Conservation (phyloP, 305 asterid species). For the Withania somnifera region DNA sequence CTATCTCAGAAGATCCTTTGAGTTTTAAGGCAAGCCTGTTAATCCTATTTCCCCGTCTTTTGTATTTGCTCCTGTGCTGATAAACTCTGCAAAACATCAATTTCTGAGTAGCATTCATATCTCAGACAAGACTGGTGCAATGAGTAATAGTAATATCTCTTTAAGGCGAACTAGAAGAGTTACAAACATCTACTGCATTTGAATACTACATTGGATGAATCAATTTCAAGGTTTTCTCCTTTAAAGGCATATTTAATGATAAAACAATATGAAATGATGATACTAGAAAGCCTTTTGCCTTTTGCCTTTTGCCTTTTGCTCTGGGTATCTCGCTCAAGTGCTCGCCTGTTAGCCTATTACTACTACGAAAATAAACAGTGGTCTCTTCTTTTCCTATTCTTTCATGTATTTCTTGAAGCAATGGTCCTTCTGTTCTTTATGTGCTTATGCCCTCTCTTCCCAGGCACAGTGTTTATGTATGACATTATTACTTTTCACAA, state of each 20-base stretch:
- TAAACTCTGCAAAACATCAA: neutral
- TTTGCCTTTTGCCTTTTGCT: neutral
- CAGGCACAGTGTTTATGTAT: neutral
- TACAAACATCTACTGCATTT: neutral
- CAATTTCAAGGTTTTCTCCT: neutral
- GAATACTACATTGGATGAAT: neutral
- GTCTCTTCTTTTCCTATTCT: neutral
- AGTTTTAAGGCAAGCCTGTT: slow-evolving; percentile 53
- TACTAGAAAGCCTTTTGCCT: neutral
- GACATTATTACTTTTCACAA: neutral
- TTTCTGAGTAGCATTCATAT: neutral
- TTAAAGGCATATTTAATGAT: neutral
- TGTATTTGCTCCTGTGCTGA: neutral
- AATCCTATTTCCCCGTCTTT: neutral
- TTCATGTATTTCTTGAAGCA: neutral
- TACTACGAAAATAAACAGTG: neutral
- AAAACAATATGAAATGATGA: neutral
- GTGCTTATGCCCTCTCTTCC: neutral
- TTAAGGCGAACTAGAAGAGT: neutral
- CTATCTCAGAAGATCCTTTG: slow-evolving; percentile 71
- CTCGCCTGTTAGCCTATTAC: neutral
- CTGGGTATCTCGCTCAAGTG: neutral
- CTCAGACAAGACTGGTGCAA: neutral
- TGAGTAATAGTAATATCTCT: neutral
- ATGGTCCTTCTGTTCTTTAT: neutral